Evolutionary conservation across 805 yeast genomes (phyloP).

Genomic region (Candida chilensis): DNA sequence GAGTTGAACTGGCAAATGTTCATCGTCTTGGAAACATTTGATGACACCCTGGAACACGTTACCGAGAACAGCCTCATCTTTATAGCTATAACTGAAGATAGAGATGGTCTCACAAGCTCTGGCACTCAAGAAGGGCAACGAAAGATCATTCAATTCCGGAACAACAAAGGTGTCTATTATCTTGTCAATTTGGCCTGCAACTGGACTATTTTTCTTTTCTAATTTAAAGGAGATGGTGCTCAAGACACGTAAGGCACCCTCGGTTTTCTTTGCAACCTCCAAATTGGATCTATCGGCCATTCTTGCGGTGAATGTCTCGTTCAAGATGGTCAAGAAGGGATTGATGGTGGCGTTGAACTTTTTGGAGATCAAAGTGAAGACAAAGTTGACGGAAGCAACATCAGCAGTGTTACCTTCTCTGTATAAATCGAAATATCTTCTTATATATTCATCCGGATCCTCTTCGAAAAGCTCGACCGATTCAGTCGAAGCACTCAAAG

Average conservation of each 20-base stretch:
- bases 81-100: constrained; percentile 22
- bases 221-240: constrained; percentile 29
- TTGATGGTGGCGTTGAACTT: constrained; percentile 27
- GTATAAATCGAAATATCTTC: constrained; percentile 35
- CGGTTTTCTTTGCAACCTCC: constrained; percentile 22
- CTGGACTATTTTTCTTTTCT: constrained; percentile 24
- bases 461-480: constrained; percentile 33
- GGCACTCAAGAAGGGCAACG: constrained; percentile 30
- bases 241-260: constrained; percentile 31
- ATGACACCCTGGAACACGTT: constrained; percentile 31
- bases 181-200: constrained; percentile 26
- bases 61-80: constrained; percentile 22
- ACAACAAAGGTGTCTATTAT: constrained; percentile 25
- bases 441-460: constrained; percentile 34
- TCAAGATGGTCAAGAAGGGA: constrained; percentile 18
- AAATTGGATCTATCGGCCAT: constrained; percentile 15
- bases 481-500: constrained; percentile 24
- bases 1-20: constrained; percentile 39
- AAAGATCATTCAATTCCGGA: constrained; percentile 22
- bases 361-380: constrained; percentile 24
- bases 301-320: constrained; percentile 23
- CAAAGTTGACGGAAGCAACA: constrained; percentile 38
- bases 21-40: constrained; percentile 18
- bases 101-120: constrained; percentile 38
- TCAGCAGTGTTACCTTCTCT: constrained; percentile 39